Percentiles rank a stretch among this genome's conserved stretches.
These are phyloP conservation scores for Hymenoscyphus linearis DNA, from an alignment of 2,329 filamentous ascomycete genomes.

Conservation along the genomic window DNA sequence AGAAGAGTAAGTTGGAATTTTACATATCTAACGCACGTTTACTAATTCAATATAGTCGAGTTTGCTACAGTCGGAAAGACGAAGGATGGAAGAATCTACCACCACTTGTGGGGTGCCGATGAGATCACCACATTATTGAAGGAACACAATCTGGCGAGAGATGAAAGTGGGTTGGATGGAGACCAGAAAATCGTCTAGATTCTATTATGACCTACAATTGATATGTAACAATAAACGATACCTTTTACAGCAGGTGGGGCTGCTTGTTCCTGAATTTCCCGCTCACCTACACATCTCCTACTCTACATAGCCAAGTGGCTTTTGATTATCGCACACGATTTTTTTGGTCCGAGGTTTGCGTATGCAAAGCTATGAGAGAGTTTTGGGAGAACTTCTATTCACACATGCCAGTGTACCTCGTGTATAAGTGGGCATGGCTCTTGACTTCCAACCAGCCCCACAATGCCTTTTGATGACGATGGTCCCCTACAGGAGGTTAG, in stretches of 20 bases:
- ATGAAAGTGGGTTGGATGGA: constrained; percentile 44
- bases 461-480: background rate
- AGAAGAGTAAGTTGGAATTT: constrained; percentile 73
- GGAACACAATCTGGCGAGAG: constrained; percentile 92
- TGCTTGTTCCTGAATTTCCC: background rate
- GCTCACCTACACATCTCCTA: background rate
- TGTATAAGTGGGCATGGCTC: background rate
- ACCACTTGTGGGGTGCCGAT: constrained; percentile 93
- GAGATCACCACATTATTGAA: constrained; percentile 92
- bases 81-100: constrained; percentile 93
- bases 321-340: background rate
- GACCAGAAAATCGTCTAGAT: constrained; percentile 29
- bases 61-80: constrained; percentile 98
- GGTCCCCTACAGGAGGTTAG: background rate
- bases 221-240: constrained; percentile 28
- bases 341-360: background rate
- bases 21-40: background rate
- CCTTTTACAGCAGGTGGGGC: constrained; percentile 11
- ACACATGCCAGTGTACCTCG: too few species aligned
- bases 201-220: constrained; percentile 8
- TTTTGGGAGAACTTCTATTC: background rate
- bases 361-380: background rate
- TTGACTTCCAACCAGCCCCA: too few species aligned
- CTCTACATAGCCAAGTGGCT: background rate
- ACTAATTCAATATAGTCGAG: constrained; percentile 60